Evolutionary conservation across 2,329 filamentous ascomycete genomes (phyloP), one percentile per base, ranked within the genome.

Genomic region (Aspergillus novoparasiticus): DNA sequence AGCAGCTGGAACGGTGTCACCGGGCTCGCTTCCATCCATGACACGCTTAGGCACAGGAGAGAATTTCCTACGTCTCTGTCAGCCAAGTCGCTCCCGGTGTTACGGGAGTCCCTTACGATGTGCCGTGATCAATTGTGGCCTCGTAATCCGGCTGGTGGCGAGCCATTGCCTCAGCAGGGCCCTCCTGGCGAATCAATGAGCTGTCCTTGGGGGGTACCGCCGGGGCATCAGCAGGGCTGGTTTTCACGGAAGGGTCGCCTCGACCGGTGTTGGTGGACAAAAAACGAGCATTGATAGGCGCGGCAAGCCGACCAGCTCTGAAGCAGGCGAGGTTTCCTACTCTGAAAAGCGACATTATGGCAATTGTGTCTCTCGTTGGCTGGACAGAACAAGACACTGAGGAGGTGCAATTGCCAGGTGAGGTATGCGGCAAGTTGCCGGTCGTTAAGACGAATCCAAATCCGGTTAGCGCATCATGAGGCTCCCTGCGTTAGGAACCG

Each of bases 21-120:
- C 87, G 50, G 90, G 88, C 81, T 98, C 94, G 76, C 90, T 96
- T 73, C 94, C 95, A 75, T 97, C 90, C 86, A 97, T 93, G 64
- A 97, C 86, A 68, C 89, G 86, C 83, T 91, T 94, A 63, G 95
- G 94, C 26, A 97, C 89, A 23, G 94, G 95, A 1, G 94, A 97
- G 80, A 92, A 99, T 75, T 88, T 89, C 64, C 94, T 97, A 75
- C 54, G 60, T 54, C 55, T 28, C 62, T 54, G 70, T 79, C 67
- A 80, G 75, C 58, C 32, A 63, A 45, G 28, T 36, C 23, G 57
- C 59, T 60, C 58, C 43, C 21, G 32, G 50, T 54, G 45, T 28
- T 23, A 21, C 39, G 39, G 58, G 67, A 43, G 19, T 41, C 10
- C 73, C 90, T 76, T 86, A 97, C 94, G 94, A 97, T 68, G 93